Percentiles rank a stretch among this genome's conserved stretches.
phyloP scores from a whole-genome alignment of 768 basidiomycete genomes.

The Calocera cornea region DNA sequence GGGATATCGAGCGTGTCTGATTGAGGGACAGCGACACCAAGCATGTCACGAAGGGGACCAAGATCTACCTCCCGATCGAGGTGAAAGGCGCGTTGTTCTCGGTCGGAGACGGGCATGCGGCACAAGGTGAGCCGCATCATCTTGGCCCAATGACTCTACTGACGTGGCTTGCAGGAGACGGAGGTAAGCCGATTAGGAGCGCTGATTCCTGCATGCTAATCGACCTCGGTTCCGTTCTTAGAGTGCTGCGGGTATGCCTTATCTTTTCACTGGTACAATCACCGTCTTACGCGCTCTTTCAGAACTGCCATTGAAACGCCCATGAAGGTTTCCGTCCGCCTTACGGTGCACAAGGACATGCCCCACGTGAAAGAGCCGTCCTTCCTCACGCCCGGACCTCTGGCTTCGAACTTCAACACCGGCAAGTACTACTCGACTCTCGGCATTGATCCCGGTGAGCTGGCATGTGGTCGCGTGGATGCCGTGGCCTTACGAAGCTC shows the following conservation, averaged over 20 bases:
- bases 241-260: conserved; percentile 43
- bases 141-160: neutral
- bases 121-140: conserved; percentile 27
- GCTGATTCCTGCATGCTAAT: neutral
- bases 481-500: neutral
- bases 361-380: conserved; percentile 47
- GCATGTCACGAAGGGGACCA: conserved; percentile 42
- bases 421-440: conserved; percentile 45
- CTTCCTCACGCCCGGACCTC: conserved; percentile 28
- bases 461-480: neutral
- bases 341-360: conserved; percentile 44
- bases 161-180: conserved; percentile 28
- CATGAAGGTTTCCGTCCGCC: conserved; percentile 40
- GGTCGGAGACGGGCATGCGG: conserved; percentile 56
- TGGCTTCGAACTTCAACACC: conserved; percentile 18
- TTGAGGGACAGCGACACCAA: conserved; percentile 49
- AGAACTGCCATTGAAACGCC: conserved; percentile 54
- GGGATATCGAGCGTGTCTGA: neutral
- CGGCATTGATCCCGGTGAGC: conserved; percentile 36
- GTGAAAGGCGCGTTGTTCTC: conserved; percentile 49
- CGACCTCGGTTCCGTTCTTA: conserved; percentile 17
- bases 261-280: too few species aligned
- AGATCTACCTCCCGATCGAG: conserved; percentile 43
- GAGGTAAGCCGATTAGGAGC: conserved; percentile 30
- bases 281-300: conserved; percentile 16